Base-by-base conservation (phyloP, 441 rosid species). In the Monsonia emarginata region DNA sequence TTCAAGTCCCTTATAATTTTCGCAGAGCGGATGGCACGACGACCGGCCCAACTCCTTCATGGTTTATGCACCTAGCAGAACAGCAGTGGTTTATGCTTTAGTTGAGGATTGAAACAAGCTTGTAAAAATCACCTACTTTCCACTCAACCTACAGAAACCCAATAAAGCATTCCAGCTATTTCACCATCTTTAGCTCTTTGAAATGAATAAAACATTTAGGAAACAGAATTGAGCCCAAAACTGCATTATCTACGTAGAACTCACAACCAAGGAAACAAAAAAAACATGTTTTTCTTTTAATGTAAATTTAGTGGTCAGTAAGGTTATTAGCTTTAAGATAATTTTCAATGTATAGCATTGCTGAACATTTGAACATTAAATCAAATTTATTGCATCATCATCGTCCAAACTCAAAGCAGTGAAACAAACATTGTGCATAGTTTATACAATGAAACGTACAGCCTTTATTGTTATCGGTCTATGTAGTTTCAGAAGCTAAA, bases 51-150 rank as follows among this genome's bases (percentile, higher is more conserved):
- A 80, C 38, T 94, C 94, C 34, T 81, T 94, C 79, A 52, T 80
- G 81, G 86, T 90, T 56, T 90, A 94, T 71, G 82, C 99, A 2
- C 97, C 99, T 5, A 71, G 80, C 69, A 88, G 99, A 81, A 89
- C 96, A 1, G 95, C 95, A 31, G 94, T 85, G 44, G 96, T 94
- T 21, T 94, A 89, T 64, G 95, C 90, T 26, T 76, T 84, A 56
- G 87, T 77, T 59, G 85, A 87, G 62, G 80, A 72, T 18, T 72
- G 78, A 79, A 67, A 14, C 65, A 63, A 40, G 48, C 48, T 11
- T 40, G 18, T 40, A 40, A 40, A 32, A 6, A 32, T 32, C 8
- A 32, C 36, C 36, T 14, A 1, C 21, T 13, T 44, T 1, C 52
- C 52, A 44, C 52, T 44, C 52, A 36, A 36, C 5, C 32, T 7